Evolutionary conservation across 2,329 filamentous ascomycete genomes (phyloP).

Genomic region (Geosmithia flava): DNA sequence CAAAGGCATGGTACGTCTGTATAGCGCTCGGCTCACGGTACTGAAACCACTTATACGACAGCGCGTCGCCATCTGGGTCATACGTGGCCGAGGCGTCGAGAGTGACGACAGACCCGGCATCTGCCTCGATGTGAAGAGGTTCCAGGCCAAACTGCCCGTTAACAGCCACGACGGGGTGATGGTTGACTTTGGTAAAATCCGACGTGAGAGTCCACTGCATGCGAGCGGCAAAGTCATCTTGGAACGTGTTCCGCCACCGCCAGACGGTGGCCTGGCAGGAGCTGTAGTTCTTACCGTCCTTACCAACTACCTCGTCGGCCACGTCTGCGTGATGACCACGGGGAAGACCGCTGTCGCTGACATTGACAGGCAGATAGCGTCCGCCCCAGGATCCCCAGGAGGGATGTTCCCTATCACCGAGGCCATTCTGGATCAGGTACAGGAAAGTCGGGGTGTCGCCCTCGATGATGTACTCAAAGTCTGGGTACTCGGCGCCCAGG

Average conservation of each 20-base stretch:
- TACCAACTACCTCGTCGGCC: constrained; percentile 8
- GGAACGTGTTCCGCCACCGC: constrained; percentile 25
- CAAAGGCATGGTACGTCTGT: not conserved
- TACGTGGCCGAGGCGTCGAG: constrained; percentile 30
- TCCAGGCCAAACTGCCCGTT: constrained; percentile 24
- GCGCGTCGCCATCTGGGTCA: constrained; percentile 25
- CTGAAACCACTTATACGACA: constrained; percentile 31
- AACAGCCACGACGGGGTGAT: constrained; percentile 28
- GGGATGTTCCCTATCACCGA: constrained; percentile 29
- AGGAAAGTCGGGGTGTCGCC: constrained; percentile 35
- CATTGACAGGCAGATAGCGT: constrained; percentile 20
- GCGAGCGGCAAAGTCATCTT: constrained; percentile 26
- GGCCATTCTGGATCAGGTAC: constrained; percentile 16
- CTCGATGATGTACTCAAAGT: constrained; percentile 35
- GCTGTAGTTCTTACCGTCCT: not conserved
- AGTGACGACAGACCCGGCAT: constrained; percentile 20
- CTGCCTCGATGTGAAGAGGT: constrained; percentile 21
- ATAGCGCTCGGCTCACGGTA: constrained; percentile 13
- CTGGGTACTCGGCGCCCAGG: constrained; percentile 27
- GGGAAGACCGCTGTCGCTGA: constrained; percentile 5
- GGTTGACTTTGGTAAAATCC: constrained; percentile 22
- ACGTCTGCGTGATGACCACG: constrained; percentile 13
- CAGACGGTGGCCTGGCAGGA: constrained; percentile 20
- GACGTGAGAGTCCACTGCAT: constrained; percentile 22
- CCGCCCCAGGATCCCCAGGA: constrained; percentile 35